Evolutionary conservation across 345 rosid species (phyloP).

Genomic region (Sisymbrium altissimum): DNA sequence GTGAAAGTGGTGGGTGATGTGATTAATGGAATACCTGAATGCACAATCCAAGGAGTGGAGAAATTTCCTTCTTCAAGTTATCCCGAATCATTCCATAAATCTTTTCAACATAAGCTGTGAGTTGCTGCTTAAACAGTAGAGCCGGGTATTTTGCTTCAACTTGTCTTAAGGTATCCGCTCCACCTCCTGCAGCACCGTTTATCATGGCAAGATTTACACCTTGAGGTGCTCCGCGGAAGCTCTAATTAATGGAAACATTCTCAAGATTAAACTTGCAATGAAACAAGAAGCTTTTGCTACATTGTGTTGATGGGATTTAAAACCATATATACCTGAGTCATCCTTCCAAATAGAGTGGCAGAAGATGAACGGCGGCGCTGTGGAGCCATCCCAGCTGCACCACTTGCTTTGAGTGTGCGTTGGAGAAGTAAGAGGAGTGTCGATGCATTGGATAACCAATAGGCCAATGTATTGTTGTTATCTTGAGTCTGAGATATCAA

Average conservation of each 20-base stretch:
- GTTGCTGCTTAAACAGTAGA: slow-evolving; percentile 1
- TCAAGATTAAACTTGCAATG: neutral
- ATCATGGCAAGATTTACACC: slow-evolving; percentile 35
- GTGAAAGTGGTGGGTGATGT: neutral
- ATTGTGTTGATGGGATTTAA: neutral
- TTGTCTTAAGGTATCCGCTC: neutral
- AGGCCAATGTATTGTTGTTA: slow-evolving; percentile 71
- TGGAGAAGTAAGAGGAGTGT: slow-evolving; percentile 85
- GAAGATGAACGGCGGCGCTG: slow-evolving; percentile 92
- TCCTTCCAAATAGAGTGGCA: slow-evolving; percentile 87
- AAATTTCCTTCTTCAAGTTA: neutral
- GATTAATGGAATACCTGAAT: neutral
- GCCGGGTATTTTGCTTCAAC: neutral
- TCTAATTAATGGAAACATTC: slow-evolving; percentile 34
- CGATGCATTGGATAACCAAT: slow-evolving; percentile 94
- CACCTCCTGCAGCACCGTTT: neutral
- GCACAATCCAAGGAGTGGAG: slow-evolving; percentile 2
- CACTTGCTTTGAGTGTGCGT: slow-evolving; percentile 87
- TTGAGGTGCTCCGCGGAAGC: slow-evolving; percentile 90
- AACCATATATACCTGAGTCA: slow-evolving; percentile 60
- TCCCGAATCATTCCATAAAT: neutral
- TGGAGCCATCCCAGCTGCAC: slow-evolving; percentile 95
- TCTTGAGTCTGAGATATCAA: slow-evolving; percentile 50
- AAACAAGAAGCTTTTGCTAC: neutral
- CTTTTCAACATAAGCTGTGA: slow-evolving; percentile 3